Evolutionary conservation across 1,139 yeast genomes (phyloP).

Genomic region (Pichiaceae sp.): DNA sequence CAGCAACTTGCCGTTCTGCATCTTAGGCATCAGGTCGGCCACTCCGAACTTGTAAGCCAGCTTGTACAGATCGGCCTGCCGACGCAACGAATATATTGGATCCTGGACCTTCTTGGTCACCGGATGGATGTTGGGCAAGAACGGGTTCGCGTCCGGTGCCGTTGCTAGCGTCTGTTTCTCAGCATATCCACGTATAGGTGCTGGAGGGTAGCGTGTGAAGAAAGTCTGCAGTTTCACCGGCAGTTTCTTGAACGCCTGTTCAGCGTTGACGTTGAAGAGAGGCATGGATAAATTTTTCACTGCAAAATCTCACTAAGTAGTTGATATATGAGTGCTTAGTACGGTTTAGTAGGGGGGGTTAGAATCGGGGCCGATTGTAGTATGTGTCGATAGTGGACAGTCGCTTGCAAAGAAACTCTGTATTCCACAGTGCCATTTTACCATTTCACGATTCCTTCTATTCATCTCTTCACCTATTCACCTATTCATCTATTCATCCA

Average conservation of each 20-base stretch:
- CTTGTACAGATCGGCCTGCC: constrained; percentile 81
- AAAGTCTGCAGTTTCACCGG: constrained; percentile 70
- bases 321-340: too few species aligned
- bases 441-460: too few species aligned
- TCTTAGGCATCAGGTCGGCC: constrained; percentile 67
- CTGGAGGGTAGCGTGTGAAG: constrained; percentile 79
- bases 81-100: constrained; percentile 72
- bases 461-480: too few species aligned
- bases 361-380: too few species aligned
- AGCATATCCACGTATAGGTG: constrained; percentile 64
- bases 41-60: constrained; percentile 78
- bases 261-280: constrained; percentile 19
- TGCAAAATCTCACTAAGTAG: too few species aligned
- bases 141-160: constrained; percentile 78
- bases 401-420: too few species aligned
- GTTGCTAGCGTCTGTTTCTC: constrained; percentile 54
- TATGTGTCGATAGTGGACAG: too few species aligned
- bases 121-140: constrained; percentile 78
- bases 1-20: constrained; percentile 61
- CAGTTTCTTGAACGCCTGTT: constrained; percentile 39
- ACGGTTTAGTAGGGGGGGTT: too few species aligned
- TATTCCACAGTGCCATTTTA: too few species aligned
- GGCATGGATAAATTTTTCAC: constrained; percentile 4
- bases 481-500: too few species aligned
- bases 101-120: constrained; percentile 70